Conservation (phyloP, 306 rosid species). For the Ochetophila trinervis region DNA sequence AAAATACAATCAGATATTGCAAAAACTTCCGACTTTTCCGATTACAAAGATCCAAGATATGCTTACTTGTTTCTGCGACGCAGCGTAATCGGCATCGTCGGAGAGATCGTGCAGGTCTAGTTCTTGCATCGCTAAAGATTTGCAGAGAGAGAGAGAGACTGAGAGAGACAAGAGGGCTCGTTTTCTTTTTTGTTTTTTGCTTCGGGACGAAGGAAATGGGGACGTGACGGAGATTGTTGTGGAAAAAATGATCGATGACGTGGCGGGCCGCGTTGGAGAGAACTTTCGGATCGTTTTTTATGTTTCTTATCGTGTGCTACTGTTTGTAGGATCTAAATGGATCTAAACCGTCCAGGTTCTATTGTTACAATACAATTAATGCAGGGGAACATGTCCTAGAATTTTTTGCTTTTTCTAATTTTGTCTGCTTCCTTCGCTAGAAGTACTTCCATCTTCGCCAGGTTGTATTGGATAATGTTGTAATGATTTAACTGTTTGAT, state of each 20-base stretch:
- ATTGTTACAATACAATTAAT: neutral
- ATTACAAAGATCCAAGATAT: neutral
- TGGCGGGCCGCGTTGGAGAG: too few species aligned
- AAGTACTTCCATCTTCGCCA: too few species aligned
- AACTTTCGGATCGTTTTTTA: too few species aligned
- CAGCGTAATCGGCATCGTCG: constrained; percentile 97
- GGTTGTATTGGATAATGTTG: too few species aligned
- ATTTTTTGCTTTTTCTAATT: neutral
- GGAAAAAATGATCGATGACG: too few species aligned
- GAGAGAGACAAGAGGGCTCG: neutral
- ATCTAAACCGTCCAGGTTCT: neutral
- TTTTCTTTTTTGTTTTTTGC: neutral
- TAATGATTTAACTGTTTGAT: too few species aligned
- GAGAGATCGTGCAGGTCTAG: constrained; percentile 84
- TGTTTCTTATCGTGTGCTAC: too few species aligned
- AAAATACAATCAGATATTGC: neutral
- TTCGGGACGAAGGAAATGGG: constrained; percentile 12
- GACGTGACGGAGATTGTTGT: neutral
- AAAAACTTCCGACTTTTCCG: neutral
- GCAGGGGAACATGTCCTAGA: neutral
- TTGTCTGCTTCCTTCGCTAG: neutral
- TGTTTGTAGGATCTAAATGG: too few species aligned
- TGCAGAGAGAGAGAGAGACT: constrained; percentile 4
- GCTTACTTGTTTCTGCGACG: constrained; percentile 80
- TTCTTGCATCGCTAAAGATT: constrained; percentile 60